Conservation (phyloP, 495 filamentous ascomycete species). For the Haplographium delicatum region DNA sequence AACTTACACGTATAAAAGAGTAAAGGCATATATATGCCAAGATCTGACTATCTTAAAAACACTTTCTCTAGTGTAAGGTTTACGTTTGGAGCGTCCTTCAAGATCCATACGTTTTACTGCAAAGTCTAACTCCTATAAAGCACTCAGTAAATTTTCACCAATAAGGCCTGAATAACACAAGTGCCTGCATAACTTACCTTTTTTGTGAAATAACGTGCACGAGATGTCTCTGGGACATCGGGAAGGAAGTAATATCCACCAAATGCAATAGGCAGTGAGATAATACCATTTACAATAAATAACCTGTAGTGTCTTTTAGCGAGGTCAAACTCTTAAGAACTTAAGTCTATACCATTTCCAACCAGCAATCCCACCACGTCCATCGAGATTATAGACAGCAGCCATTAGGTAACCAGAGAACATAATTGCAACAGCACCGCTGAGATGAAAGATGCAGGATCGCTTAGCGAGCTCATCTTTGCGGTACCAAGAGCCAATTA, state of each 20-base stretch:
- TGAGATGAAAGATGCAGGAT: constrained; percentile 35
- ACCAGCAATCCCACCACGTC: not conserved
- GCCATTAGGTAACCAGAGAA: constrained; percentile 49
- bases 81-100: not conserved
- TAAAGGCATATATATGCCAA: constrained; percentile 9
- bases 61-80: not conserved
- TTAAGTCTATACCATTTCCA: not conserved
- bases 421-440: constrained; percentile 43
- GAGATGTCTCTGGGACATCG: not conserved
- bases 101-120: not conserved
- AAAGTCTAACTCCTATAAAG: not conserved
- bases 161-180: no score
- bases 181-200: not conserved
- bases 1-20: constrained; percentile 6
- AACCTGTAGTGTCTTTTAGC: not conserved
- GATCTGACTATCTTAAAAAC: not conserved
- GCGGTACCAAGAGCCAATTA: constrained; percentile 61
- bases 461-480: constrained; percentile 57
- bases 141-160: no score
- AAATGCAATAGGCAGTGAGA: not conserved
- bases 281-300: not conserved
- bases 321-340: no score
- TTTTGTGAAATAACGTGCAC: not conserved
- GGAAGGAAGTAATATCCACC: not conserved
- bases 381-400: constrained; percentile 38